These are phyloP conservation scores for Epichloe hybrida DNA, from an alignment of 2,329 filamentous ascomycete species.

Conservation along the genomic window DNA sequence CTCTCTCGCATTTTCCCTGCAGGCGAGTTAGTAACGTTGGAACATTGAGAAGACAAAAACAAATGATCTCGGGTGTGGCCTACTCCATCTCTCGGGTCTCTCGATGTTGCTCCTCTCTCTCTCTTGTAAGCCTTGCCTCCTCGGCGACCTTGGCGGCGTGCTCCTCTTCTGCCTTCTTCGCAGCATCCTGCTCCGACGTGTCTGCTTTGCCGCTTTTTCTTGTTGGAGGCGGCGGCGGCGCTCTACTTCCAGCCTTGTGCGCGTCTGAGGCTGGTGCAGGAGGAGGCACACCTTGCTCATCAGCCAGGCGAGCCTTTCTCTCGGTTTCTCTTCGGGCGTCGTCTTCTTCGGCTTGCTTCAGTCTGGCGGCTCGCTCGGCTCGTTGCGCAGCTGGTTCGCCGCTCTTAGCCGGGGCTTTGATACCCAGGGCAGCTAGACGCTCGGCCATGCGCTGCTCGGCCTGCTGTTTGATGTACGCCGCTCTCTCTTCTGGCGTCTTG, in stretches of 20 bases:
- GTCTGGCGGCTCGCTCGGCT: constrained; percentile 73
- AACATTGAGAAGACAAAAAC: not conserved
- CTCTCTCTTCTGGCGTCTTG: constrained; percentile 83
- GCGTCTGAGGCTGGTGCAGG: constrained; percentile 40
- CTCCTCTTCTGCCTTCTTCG: constrained; percentile 45
- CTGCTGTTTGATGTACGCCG: constrained; percentile 93
- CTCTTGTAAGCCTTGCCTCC: constrained; percentile 51
- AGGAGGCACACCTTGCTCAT: constrained; percentile 55
- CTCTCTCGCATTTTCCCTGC: constrained; percentile 56
- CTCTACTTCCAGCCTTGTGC: constrained; percentile 38
- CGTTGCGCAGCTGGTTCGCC: constrained; percentile 74
- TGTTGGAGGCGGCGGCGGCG: constrained; percentile 67
- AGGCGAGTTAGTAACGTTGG: constrained; percentile 13
- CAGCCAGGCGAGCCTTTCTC: constrained; percentile 67
- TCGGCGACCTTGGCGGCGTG: constrained; percentile 45
- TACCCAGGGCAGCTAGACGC: constrained; percentile 79
- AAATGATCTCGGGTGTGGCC: constrained; percentile 27
- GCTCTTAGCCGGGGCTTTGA: constrained; percentile 68
- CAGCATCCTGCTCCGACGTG: constrained; percentile 37
- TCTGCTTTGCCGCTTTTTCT: constrained; percentile 55
- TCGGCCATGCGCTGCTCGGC: constrained; percentile 96
- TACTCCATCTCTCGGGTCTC: constrained; percentile 73
- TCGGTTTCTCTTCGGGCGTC: constrained; percentile 81
- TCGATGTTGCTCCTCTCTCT: constrained; percentile 57
- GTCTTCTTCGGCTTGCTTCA: constrained; percentile 85